Conservation (phyloP, 495 filamentous ascomycete species). For the Penicillium roqueforti region DNA sequence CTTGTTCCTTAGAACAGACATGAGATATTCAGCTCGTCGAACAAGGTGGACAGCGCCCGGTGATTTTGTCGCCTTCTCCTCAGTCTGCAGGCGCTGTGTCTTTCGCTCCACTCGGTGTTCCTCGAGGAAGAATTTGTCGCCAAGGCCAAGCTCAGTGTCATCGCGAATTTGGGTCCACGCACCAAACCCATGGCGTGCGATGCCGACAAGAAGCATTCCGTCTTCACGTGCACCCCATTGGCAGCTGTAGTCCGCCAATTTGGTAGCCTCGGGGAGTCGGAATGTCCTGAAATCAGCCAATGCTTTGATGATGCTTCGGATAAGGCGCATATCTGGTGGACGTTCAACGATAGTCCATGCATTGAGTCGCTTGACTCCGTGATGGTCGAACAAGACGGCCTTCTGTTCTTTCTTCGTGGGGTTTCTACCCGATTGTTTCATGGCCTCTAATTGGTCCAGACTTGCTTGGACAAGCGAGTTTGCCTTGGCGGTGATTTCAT, state of each 20-base stretch:
- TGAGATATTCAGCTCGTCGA: constrained; percentile 86
- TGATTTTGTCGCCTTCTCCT: constrained; percentile 75
- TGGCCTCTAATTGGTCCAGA: constrained; percentile 49
- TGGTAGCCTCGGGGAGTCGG: constrained; percentile 84
- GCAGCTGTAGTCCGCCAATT: constrained; percentile 79
- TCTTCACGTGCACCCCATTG: constrained; percentile 90
- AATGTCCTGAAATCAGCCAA: constrained; percentile 68
- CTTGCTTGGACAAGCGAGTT: constrained; percentile 67
- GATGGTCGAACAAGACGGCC: constrained; percentile 88
- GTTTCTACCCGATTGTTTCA: constrained; percentile 66
- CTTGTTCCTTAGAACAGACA: constrained; percentile 82
- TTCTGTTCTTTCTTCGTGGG: constrained; percentile 95
- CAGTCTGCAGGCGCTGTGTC: constrained; percentile 75
- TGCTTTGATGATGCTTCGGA: constrained; percentile 65
- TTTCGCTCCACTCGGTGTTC: constrained; percentile 98
- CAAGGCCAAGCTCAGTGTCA: constrained; percentile 78
- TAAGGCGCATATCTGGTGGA: constrained; percentile 77
- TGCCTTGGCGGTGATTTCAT: constrained; percentile 70
- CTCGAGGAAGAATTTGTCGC: constrained; percentile 93
- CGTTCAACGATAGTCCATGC: constrained; percentile 90
- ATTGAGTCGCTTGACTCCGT: constrained; percentile 87
- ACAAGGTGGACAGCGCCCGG: constrained; percentile 96
- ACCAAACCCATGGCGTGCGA: constrained; percentile 87
- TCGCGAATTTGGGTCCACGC: constrained; percentile 92
- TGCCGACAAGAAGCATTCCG: constrained; percentile 93